These are phyloP conservation scores for Chalara sp. DNA, from an alignment of 2,329 filamentous ascomycete species.

Conservation along the genomic window DNA sequence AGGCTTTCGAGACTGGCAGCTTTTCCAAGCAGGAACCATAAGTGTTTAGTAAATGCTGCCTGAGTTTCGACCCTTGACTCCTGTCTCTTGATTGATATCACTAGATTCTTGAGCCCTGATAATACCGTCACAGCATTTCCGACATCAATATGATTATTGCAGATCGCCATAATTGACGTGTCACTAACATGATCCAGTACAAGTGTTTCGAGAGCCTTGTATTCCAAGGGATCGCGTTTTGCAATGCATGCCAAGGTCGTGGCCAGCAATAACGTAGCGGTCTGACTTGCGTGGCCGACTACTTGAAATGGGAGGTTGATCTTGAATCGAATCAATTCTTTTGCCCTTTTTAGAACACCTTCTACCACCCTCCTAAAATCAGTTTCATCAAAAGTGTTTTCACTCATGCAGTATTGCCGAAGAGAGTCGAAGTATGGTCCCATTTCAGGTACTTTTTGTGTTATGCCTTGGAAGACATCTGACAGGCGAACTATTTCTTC, in stretches of 20 bases:
- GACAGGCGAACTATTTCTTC: constrained; percentile 43
- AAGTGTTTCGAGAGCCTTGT: constrained; percentile 35
- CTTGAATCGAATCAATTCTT: constrained; percentile 39
- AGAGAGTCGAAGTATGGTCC: constrained; percentile 36
- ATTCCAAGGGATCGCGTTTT: constrained; percentile 30
- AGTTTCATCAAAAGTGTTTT: constrained; percentile 40
- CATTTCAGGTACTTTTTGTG: constrained; percentile 35
- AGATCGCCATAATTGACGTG: constrained; percentile 39
- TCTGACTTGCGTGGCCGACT: constrained; percentile 37
- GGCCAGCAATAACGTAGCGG: constrained; percentile 44
- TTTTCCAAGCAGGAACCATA: constrained; percentile 44
- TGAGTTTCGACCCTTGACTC: constrained; percentile 30
- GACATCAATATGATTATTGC: constrained; percentile 44
- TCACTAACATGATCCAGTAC: constrained; percentile 46
- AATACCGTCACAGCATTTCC: constrained; percentile 40
- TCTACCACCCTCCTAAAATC: constrained; percentile 38
- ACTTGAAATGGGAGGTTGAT: constrained; percentile 46
- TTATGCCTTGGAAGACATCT: constrained; percentile 36
- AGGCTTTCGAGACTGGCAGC: constrained; percentile 38
- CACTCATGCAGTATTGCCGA: constrained; percentile 41
- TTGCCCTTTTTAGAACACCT: constrained; percentile 37
- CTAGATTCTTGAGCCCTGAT: constrained; percentile 35
- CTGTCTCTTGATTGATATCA: constrained; percentile 40
- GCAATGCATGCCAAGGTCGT: constrained; percentile 44
- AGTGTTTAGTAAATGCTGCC: constrained; percentile 35